Evolutionary conservation across 2,329 filamentous ascomycete genomes (phyloP).

Genomic region (Lachnellula hyalina): DNA sequence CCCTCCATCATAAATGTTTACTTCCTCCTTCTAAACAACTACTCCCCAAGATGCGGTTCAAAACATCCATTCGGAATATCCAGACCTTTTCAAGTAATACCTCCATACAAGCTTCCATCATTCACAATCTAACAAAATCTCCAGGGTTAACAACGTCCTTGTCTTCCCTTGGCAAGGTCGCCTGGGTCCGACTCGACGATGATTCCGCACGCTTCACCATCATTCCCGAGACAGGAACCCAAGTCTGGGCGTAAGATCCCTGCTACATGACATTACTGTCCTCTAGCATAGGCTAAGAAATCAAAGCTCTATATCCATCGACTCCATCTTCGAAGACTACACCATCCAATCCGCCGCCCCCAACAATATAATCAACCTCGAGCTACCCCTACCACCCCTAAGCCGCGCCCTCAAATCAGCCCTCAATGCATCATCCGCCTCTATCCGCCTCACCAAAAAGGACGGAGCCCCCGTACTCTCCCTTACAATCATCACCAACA

Average conservation of each 20-base stretch:
- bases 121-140: constrained; percentile 9
- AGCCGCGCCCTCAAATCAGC: constrained; percentile 91
- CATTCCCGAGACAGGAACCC: constrained; percentile 87
- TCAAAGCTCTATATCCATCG: constrained; percentile 54
- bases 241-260: constrained; percentile 79
- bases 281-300: constrained; percentile 27
- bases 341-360: constrained; percentile 77
- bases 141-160: constrained; percentile 60
- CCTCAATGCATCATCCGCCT: constrained; percentile 71
- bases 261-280: constrained; percentile 25
- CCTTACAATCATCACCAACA: constrained; percentile 80
- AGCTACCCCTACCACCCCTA: constrained; percentile 82
- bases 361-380: constrained; percentile 90
- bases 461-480: constrained; percentile 80
- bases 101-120: not conserved
- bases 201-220: constrained; percentile 89
- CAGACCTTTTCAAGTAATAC: constrained; percentile 58
- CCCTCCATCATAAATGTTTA: too few relatives aligned
- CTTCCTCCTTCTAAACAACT: not conserved
- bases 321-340: constrained; percentile 84
- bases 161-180: constrained; percentile 46
- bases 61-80: constrained; percentile 60
- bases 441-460: constrained; percentile 87
- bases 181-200: constrained; percentile 65
- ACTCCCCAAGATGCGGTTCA: constrained; percentile 54